A percentile compares a stretch with the other conserved stretches of the same genome.
These are phyloP conservation scores for Aureobasidium sp. DNA, from an alignment of 2,329 filamentous ascomycete species.

Conservation along the genomic window DNA sequence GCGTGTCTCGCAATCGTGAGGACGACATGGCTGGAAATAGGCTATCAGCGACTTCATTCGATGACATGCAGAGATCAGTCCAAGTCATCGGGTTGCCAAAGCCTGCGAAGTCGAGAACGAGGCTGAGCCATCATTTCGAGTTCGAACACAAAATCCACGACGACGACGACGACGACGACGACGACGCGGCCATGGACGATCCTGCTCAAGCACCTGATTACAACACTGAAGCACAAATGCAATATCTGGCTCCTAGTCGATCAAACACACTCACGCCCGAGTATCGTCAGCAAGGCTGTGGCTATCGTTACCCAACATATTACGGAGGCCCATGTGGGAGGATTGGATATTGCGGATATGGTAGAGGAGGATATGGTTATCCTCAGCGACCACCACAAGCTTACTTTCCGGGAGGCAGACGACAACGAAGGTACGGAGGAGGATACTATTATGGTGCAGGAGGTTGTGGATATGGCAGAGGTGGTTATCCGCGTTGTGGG, in stretches of 20 bases:
- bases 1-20: background rate
- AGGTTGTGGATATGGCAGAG: conserved; percentile 6
- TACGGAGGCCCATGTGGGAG: background rate
- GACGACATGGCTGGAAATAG: background rate
- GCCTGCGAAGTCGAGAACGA: background rate
- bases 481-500: background rate
- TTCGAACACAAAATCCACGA: background rate
- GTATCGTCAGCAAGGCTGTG: conserved; percentile 10
- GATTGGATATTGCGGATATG: background rate
- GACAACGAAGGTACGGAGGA: background rate
- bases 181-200: background rate
- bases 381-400: background rate
- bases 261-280: background rate
- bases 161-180: background rate
- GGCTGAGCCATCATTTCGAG: background rate
- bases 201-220: background rate
- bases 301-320: background rate
- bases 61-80: background rate
- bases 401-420: background rate
- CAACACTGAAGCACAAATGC: conserved; percentile 3
- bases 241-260: background rate
- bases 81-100: background rate
- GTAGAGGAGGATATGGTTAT: background rate
- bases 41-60: background rate
- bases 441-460: background rate